These are phyloP conservation scores for Tolypocladium pustulatum DNA, from an alignment of 2,329 filamentous ascomycete genomes.

Conservation along the genomic window DNA sequence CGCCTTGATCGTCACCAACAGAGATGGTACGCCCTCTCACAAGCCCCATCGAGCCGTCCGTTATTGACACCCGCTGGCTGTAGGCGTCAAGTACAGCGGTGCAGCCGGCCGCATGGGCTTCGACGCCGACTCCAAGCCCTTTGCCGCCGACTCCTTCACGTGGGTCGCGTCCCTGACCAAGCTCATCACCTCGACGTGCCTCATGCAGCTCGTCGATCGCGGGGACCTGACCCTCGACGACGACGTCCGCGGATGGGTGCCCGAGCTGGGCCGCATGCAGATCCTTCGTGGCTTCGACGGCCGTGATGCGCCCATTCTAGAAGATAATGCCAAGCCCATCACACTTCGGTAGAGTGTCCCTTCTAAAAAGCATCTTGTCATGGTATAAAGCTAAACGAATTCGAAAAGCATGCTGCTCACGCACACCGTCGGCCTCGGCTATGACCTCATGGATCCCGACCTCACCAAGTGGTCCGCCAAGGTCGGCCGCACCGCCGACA, in stretches of 20 bases:
- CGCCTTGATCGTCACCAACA: conserved; percentile 22
- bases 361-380: background rate
- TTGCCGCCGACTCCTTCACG: conserved; percentile 20
- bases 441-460: conserved; percentile 29
- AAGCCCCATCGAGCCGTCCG: background rate
- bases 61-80: no score
- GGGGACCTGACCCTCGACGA: conserved; percentile 23
- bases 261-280: conserved; percentile 20
- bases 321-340: conserved; percentile 24
- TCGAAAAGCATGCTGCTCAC: conserved; percentile 30
- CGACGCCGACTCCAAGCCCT: conserved; percentile 16
- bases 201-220: conserved; percentile 30
- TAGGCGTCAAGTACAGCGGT: conserved; percentile 24
- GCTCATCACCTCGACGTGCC: conserved; percentile 23
- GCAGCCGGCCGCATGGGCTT: conserved; percentile 24
- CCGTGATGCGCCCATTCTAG: conserved; percentile 23
- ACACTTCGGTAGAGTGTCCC: conserved; percentile 21
- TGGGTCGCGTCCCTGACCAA: conserved; percentile 33
- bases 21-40: conserved; percentile 13
- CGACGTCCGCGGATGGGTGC: conserved; percentile 22
- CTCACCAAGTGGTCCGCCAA: conserved; percentile 27
- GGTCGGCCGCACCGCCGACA: conserved; percentile 19
- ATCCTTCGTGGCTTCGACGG: conserved; percentile 27
- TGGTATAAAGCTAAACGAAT: background rate
- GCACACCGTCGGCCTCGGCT: conserved; percentile 36